Percentiles rank a stretch among this genome's conserved stretches.
These are phyloP conservation scores for Diaporthe amygdali DNA, from an alignment of 2,329 filamentous ascomycete genomes.

Conservation along the genomic window DNA sequence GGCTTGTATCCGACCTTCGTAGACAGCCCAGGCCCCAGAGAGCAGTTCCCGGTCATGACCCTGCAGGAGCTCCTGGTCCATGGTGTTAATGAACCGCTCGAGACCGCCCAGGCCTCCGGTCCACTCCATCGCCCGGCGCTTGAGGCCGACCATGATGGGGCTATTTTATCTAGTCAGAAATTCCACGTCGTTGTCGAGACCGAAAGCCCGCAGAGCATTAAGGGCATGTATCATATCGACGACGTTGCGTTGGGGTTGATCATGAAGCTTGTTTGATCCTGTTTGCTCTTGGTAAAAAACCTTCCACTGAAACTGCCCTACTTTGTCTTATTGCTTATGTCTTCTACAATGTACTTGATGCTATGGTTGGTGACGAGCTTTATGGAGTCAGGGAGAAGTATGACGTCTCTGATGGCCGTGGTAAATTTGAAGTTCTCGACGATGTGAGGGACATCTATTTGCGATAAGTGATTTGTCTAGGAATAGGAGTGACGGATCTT, in stretches of 20 bases:
- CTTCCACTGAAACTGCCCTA: neutral
- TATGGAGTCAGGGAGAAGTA: neutral
- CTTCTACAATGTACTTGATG: neutral
- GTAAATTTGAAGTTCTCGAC: neutral
- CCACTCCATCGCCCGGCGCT: neutral
- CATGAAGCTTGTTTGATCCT: neutral
- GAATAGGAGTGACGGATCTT: neutral
- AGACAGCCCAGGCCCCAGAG: neutral
- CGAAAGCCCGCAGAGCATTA: neutral
- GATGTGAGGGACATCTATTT: neutral
- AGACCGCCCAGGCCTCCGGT: neutral
- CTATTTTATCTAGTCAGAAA: neutral
- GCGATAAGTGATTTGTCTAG: neutral
- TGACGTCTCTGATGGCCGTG: neutral
- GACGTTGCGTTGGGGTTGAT: neutral
- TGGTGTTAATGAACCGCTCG: neutral
- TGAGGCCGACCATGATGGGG: neutral
- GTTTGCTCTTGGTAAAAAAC: neutral
- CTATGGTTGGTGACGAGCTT: neutral
- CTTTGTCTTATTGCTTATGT: neutral
- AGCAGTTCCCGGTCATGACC: neutral
- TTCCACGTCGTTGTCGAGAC: neutral
- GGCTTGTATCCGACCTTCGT: neutral
- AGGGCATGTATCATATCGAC: neutral
- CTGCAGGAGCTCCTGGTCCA: neutral